Evolutionary conservation across 441 rosid species (phyloP).

Genomic region (Gossypium davidsonii): DNA sequence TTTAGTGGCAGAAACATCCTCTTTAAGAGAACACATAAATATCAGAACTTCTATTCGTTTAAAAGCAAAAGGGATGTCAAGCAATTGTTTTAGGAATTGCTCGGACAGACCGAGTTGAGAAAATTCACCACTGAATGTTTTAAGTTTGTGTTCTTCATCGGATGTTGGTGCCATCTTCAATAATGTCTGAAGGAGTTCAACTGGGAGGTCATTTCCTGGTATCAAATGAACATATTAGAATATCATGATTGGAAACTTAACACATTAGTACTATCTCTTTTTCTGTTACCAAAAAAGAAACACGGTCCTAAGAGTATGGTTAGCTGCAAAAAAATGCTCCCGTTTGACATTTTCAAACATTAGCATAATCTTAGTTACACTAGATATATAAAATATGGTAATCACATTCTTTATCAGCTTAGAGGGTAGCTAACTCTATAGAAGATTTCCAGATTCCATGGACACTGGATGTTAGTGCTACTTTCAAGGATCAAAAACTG

Average conservation of each 20-base stretch:
- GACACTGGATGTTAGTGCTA: not conserved
- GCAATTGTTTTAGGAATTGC: conserved; percentile 73
- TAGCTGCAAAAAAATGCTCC: too few species aligned
- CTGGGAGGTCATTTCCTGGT: conserved; percentile 86
- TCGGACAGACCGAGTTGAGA: conserved; percentile 84
- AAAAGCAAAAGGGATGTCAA: conserved; percentile 76
- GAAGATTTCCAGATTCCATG: not conserved
- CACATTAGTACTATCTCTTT: not conserved
- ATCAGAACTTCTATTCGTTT: conserved; percentile 74
- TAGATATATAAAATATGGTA: too few species aligned
- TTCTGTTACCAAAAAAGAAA: not conserved
- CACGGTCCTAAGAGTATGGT: too few species aligned
- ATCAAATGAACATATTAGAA: conserved; percentile 27
- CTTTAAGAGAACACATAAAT: conserved; percentile 76
- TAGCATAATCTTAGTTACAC: too few species aligned
- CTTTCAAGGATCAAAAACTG: not conserved
- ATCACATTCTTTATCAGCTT: too few species aligned
- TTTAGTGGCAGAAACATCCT: conserved; percentile 55
- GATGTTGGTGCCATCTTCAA: conserved; percentile 88
- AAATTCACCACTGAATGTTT: conserved; percentile 63
- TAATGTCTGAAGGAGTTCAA: conserved; percentile 70
- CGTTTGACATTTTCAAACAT: not conserved
- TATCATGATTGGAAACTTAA: conserved; percentile 12
- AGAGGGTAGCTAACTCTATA: not conserved
- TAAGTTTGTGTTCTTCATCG: conserved; percentile 89